A percentile compares a stretch with the other conserved stretches of the same genome.
Conservation (phyloP, 352 stramenopile genomes). For the Phytophthora multivora region DNA sequence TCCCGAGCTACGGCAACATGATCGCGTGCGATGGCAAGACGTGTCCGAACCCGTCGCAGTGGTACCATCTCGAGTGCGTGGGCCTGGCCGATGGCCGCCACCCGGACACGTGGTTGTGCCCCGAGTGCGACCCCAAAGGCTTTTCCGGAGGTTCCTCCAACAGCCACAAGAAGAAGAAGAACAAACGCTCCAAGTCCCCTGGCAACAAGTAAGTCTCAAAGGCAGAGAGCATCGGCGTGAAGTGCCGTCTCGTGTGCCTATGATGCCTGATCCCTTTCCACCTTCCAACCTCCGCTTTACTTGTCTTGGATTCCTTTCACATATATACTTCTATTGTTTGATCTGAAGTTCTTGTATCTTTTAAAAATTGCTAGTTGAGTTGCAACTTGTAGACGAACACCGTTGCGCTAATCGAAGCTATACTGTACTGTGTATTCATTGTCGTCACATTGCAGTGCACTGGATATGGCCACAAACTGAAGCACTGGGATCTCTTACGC, state of each 20-base stretch:
- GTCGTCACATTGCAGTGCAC: conserved; percentile 14
- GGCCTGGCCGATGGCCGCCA: conserved; percentile 80
- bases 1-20: conserved; percentile 89
- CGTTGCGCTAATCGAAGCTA: conserved; percentile 27
- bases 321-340: conserved; percentile 38
- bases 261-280: conserved; percentile 13
- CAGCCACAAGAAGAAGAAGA: conserved; percentile 89
- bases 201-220: conserved; percentile 55
- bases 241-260: conserved; percentile 7
- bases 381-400: conserved; percentile 20
- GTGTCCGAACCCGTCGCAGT: conserved; percentile 86
- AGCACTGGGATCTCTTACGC: conserved; percentile 18
- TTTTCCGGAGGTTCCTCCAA: conserved; percentile 61
- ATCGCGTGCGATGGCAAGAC: conserved; percentile 90
- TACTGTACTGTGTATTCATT: conserved; percentile 3
- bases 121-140: conserved; percentile 83
- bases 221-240: conserved; percentile 3
- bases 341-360: neutral
- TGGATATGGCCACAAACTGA: conserved; percentile 24
- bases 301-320: conserved; percentile 28
- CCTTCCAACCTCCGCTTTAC: conserved; percentile 4
- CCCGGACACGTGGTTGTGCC: conserved; percentile 87
- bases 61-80: conserved; percentile 89
- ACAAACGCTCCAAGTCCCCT: conserved; percentile 82
- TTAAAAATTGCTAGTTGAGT: neutral